Conservation (phyloP, 2,329 filamentous ascomycete genomes). For the Colletotrichum simmondsii region DNA sequence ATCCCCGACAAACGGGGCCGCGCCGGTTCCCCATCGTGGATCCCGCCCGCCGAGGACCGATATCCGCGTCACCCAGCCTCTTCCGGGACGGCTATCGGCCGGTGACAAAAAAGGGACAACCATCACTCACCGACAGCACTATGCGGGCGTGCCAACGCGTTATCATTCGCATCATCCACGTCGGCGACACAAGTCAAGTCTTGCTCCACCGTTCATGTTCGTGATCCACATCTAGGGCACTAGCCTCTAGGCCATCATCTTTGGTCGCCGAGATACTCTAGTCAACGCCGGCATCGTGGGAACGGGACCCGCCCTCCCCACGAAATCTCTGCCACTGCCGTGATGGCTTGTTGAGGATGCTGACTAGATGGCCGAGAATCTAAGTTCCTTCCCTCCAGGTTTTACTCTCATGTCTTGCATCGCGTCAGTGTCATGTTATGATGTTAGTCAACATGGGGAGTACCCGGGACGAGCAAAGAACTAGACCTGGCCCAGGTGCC, state of each 20-base stretch:
- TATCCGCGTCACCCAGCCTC: constrained; percentile 9
- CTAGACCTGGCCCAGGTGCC: neutral
- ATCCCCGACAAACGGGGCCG: constrained; percentile 30
- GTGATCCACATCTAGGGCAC: constrained; percentile 20
- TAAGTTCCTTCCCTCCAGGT: neutral
- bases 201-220: neutral
- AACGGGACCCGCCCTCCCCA: constrained; percentile 7
- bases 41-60: constrained; percentile 16
- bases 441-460: neutral
- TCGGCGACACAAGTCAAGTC: constrained; percentile 15
- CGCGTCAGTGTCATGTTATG: neutral
- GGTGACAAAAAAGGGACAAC: neutral
- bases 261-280: constrained; percentile 17
- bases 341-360: neutral
- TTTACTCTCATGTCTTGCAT: neutral
- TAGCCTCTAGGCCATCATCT: constrained; percentile 1
- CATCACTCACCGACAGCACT: neutral
- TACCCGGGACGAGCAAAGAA: neutral
- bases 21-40: constrained; percentile 9
- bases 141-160: neutral
- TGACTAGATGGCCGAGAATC: neutral
- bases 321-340: neutral
- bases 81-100: constrained; percentile 29
- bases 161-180: constrained; percentile 1
- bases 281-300: constrained; percentile 15